phyloP scores from a whole-genome alignment of 352 stramenopile genomes.

The Phytophthora podocarpi region DNA sequence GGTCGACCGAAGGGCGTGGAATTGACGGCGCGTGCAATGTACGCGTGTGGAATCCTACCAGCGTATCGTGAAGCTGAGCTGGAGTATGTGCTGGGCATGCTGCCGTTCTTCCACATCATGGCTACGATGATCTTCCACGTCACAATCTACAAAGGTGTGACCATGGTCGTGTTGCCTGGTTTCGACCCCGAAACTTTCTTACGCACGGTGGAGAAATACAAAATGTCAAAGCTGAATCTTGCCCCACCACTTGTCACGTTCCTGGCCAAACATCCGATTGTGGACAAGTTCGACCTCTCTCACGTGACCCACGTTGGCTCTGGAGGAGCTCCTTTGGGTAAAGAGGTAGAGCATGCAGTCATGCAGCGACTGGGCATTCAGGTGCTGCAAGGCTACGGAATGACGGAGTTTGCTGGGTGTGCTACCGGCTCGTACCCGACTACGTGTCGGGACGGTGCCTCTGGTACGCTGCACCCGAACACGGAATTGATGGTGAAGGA shows the following conservation, averaged over 20 bases:
- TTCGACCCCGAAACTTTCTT: slow-evolving; percentile 93
- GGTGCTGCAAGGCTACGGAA: slow-evolving; percentile 59
- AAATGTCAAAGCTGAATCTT: slow-evolving; percentile 48
- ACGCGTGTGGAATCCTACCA: slow-evolving; percentile 75
- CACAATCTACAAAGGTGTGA: slow-evolving; percentile 76
- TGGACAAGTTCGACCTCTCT: slow-evolving; percentile 90
- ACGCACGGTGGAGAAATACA: slow-evolving; percentile 66
- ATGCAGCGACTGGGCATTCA: slow-evolving; percentile 58
- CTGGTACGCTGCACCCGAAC: slow-evolving; percentile 57
- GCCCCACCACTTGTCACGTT: slow-evolving; percentile 83
- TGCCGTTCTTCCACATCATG: too few relatives aligned
- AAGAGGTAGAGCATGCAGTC: slow-evolving; percentile 73
- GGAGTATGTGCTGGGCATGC: slow-evolving; percentile 50
- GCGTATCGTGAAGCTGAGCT: slow-evolving; percentile 46
- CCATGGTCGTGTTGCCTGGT: slow-evolving; percentile 85
- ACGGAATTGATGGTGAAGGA: slow-evolving; percentile 57
- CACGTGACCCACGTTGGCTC: slow-evolving; percentile 72
- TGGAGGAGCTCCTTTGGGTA: slow-evolving; percentile 83
- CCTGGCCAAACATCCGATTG: slow-evolving; percentile 85
- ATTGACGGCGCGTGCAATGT: slow-evolving; percentile 85
- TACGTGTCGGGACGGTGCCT: slow-evolving; percentile 30
- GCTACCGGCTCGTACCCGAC: slow-evolving; percentile 50
- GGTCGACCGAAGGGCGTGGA: slow-evolving; percentile 91
- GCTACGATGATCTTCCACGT: slow-evolving; percentile 86
- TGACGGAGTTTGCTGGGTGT: slow-evolving; percentile 65